Evolutionary conservation across 768 basidiomycete species (phyloP).

Genomic region (Neoboletus magnificus): DNA sequence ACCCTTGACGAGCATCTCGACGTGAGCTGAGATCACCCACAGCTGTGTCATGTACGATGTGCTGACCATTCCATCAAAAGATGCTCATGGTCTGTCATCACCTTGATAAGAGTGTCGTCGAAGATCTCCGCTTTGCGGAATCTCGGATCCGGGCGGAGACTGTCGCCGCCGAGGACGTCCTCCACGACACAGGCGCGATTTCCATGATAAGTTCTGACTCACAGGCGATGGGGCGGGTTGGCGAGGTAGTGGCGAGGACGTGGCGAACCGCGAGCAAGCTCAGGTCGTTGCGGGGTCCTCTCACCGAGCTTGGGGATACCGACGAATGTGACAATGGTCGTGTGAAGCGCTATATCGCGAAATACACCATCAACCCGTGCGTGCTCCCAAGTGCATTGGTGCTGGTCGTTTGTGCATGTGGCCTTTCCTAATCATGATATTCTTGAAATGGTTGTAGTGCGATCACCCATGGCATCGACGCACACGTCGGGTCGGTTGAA

Average conservation of each 20-base stretch:
- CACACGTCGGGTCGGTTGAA: conserved; percentile 80
- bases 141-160: conserved; percentile 97
- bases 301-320: conserved; percentile 53
- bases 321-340: conserved; percentile 66
- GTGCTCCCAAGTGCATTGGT: conserved; percentile 23
- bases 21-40: conserved; percentile 46
- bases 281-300: conserved; percentile 72
- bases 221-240: conserved; percentile 98
- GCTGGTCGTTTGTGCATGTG: neutral
- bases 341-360: conserved; percentile 93
- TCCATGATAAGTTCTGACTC: conserved; percentile 96
- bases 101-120: conserved; percentile 84
- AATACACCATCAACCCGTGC: conserved; percentile 97
- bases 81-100: conserved; percentile 99
- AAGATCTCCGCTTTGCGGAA: conserved; percentile 94
- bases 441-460: conserved; percentile 45
- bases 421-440: neutral
- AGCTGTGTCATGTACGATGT: neutral
- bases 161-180: conserved; percentile 93
- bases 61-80: conserved; percentile 39
- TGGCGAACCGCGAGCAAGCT: conserved; percentile 99
- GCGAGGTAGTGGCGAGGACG: conserved; percentile 87
- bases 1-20: conserved; percentile 97
- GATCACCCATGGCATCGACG: conserved; percentile 89
- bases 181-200: conserved; percentile 91